A percentile compares a stretch with the other conserved stretches of the same genome.
Evolutionary conservation across 1,284 basidiomycete genomes (phyloP).

Genomic region (Apiotrichum porosum): DNA sequence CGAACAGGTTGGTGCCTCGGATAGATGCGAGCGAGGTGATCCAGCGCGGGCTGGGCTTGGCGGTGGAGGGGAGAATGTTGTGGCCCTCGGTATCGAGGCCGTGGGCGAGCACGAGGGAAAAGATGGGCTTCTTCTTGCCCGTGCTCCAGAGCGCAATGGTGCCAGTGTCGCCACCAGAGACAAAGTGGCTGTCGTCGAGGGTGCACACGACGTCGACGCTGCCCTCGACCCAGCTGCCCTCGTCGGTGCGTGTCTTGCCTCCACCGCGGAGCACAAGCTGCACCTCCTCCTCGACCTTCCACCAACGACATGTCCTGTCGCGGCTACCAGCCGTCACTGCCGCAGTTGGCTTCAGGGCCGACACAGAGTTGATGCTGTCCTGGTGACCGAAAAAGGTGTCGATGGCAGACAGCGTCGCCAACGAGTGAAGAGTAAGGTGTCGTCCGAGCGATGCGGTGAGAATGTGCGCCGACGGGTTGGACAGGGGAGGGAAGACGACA

Average conservation of each 20-base stretch:
- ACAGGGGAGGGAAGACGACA: slow-evolving; percentile 68
- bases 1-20: slow-evolving; percentile 86
- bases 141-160: slow-evolving; percentile 87
- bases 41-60: slow-evolving; percentile 80
- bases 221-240: slow-evolving; percentile 61
- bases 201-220: slow-evolving; percentile 88
- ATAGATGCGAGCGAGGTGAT: slow-evolving; percentile 77
- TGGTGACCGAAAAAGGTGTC: slow-evolving; percentile 98
- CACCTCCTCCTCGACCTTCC: slow-evolving; percentile 95
- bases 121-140: slow-evolving; percentile 94
- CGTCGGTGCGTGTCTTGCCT: slow-evolving; percentile 55
- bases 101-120: slow-evolving; percentile 76
- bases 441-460: slow-evolving; percentile 87
- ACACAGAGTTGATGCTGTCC: slow-evolving; percentile 73
- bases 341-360: slow-evolving; percentile 74
- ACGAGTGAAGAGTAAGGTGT: slow-evolving; percentile 84
- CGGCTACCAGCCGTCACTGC: slow-evolving; percentile 82
- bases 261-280: slow-evolving; percentile 96
- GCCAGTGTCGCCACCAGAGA: slow-evolving; percentile 93
- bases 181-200: slow-evolving; percentile 87
- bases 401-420: slow-evolving; percentile 80
- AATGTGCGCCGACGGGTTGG: slow-evolving; percentile 66
- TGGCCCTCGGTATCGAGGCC: slow-evolving; percentile 51
- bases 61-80: slow-evolving; percentile 55
- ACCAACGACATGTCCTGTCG: slow-evolving; percentile 87